These are phyloP conservation scores for Solanum phureja DNA, from an alignment of 257 asterid species.

Conservation along the genomic window DNA sequence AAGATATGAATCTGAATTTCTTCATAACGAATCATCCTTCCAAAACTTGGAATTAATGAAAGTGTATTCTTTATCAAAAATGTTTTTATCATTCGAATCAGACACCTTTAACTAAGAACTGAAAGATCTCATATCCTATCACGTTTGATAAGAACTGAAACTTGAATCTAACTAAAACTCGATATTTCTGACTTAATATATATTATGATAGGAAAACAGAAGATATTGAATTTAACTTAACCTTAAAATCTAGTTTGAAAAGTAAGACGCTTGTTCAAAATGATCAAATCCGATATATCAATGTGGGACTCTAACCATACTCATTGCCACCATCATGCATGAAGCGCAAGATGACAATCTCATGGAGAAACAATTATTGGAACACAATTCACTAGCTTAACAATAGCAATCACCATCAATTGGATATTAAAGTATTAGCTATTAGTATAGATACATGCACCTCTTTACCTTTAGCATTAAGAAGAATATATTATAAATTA, in stretches of 20 bases:
- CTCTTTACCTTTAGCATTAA: neutral
- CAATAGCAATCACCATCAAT: neutral
- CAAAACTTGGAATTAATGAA: neutral
- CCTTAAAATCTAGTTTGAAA: neutral
- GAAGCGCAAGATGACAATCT: slow-evolving; percentile 17
- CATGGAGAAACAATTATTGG: slow-evolving; percentile 32
- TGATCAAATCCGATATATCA: neutral
- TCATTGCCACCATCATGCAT: slow-evolving; percentile 48
- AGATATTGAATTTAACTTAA: neutral
- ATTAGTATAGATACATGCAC: neutral
- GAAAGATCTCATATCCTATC: neutral
- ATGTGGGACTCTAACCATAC: slow-evolving; percentile 13
- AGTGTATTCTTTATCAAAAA: neutral
- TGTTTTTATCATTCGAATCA: neutral
- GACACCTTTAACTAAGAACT: neutral
- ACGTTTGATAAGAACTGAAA: neutral
- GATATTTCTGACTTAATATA: neutral
- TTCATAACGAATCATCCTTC: neutral
- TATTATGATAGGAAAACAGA: neutral
- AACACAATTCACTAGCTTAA: slow-evolving; percentile 14
- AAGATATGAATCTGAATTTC: neutral
- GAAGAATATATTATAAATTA: neutral
- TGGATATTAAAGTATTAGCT: neutral
- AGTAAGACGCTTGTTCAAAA: neutral
- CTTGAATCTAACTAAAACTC: neutral